Conservation (phyloP, 2,329 filamentous ascomycete species). For the Xylariaceae sp. region DNA sequence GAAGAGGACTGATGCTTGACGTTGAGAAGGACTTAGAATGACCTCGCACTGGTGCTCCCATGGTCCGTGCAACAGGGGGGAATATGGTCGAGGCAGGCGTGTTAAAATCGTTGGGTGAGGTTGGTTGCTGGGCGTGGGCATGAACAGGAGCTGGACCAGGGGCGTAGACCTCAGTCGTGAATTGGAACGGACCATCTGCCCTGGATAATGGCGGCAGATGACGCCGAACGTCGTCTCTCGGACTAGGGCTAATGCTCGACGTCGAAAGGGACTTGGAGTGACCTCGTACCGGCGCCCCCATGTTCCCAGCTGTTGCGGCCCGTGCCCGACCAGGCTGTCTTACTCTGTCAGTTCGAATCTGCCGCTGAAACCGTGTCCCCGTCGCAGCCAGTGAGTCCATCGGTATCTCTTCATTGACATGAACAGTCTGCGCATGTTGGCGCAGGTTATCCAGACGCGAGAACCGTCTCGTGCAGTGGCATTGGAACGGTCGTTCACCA, state of each 20-base stretch:
- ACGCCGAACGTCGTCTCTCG: slow-evolving; percentile 61
- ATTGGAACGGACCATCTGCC: slow-evolving; percentile 65
- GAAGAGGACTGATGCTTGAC: slow-evolving; percentile 72
- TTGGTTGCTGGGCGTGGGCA: neutral
- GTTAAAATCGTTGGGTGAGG: neutral
- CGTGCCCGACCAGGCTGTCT: slow-evolving; percentile 69
- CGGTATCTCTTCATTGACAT: slow-evolving; percentile 95
- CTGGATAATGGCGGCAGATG: slow-evolving; percentile 79
- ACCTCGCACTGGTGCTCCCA: slow-evolving; percentile 64
- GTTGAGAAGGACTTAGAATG: slow-evolving; percentile 82
- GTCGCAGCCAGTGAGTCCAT: slow-evolving; percentile 88
- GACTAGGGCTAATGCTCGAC: slow-evolving; percentile 72
- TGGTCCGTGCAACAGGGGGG: slow-evolving; percentile 52
- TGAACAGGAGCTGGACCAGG: neutral
- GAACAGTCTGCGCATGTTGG: slow-evolving; percentile 95
- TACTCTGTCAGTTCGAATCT: slow-evolving; percentile 82
- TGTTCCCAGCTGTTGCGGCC: slow-evolving; percentile 70
- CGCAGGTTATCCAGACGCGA: slow-evolving; percentile 91
- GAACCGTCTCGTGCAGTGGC: slow-evolving; percentile 88
- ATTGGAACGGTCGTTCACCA: slow-evolving; percentile 92
- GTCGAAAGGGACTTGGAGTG: slow-evolving; percentile 82
- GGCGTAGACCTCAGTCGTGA: slow-evolving; percentile 56
- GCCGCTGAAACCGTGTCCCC: slow-evolving; percentile 84
- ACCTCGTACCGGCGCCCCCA: slow-evolving; percentile 64
- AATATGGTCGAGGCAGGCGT: neutral